These are phyloP conservation scores for Chlorella vulgaris DNA, from an alignment of 139 green algal species.

Conservation along the genomic window DNA sequence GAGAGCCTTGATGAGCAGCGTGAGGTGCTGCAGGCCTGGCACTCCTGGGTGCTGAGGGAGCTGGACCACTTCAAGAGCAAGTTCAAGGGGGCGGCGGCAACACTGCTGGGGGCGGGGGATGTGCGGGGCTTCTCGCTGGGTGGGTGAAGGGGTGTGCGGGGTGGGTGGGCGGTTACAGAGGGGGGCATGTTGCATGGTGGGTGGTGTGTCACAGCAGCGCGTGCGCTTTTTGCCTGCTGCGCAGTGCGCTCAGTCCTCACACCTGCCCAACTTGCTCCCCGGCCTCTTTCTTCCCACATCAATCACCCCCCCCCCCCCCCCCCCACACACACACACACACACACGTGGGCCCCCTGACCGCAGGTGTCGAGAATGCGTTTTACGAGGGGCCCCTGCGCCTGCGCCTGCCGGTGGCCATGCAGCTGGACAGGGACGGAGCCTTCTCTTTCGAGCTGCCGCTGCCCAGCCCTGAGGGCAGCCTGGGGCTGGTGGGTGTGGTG, in stretches of 20 bases:
- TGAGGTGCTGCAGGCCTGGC: conserved; percentile 69
- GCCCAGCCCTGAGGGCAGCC: conserved; percentile 48
- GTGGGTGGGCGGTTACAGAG: no score
- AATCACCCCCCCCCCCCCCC: neutral
- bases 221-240: no score
- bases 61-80: conserved; percentile 73
- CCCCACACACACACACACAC: neutral
- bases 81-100: conserved; percentile 57
- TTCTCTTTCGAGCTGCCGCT: conserved; percentile 64
- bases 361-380: conserved; percentile 57
- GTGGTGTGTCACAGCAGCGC: neutral
- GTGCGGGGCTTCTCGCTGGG: conserved; percentile 39
- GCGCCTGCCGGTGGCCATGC: conserved; percentile 51
- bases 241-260: no score
- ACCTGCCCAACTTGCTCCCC: no score
- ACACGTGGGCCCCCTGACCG: neutral
- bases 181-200: no score
- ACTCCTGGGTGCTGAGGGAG: conserved; percentile 50
- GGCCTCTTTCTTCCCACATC: neutral
- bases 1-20: conserved; percentile 68
- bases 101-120: conserved; percentile 66
- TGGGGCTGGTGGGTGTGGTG: conserved; percentile 28
- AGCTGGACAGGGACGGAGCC: conserved; percentile 57
- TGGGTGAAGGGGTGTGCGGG: neutral
- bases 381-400: conserved; percentile 77